These are phyloP conservation scores for Chernovozyma sophiae-reginae DNA, from an alignment of 1,139 yeast species.

Conservation along the genomic window DNA sequence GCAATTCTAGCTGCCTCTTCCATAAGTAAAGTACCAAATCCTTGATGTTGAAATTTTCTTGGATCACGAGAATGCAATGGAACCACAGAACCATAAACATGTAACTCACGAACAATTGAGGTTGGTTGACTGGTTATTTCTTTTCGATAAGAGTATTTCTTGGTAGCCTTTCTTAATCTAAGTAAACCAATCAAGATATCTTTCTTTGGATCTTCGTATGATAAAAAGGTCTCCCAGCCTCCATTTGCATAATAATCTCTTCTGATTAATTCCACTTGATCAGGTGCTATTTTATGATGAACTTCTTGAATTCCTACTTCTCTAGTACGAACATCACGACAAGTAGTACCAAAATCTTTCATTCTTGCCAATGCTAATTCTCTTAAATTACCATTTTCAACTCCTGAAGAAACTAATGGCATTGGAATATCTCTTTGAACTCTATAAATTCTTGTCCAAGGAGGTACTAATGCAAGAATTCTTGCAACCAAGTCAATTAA, in stretches of 20 bases:
- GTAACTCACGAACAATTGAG: slow-evolving; percentile 91
- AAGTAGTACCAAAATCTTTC: slow-evolving; percentile 95
- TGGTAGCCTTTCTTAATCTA: slow-evolving; percentile 83
- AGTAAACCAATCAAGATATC: slow-evolving; percentile 90
- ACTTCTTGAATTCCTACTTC: slow-evolving; percentile 99
- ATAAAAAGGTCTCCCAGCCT: slow-evolving; percentile 97
- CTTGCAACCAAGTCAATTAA: slow-evolving; percentile 92
- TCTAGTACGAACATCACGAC: slow-evolving; percentile 97
- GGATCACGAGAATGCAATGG: slow-evolving; percentile 98
- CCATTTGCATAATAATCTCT: slow-evolving; percentile 97
- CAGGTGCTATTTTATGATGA: slow-evolving; percentile 95
- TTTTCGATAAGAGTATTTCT: slow-evolving; percentile 84
- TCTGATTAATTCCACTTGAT: slow-evolving; percentile 91
- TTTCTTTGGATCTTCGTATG: slow-evolving; percentile 96
- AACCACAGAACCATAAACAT: slow-evolving; percentile 96
- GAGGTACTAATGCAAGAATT: slow-evolving; percentile 93
- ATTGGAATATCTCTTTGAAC: slow-evolving; percentile 99
- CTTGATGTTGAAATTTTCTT: slow-evolving; percentile 97
- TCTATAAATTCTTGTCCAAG: slow-evolving; percentile 98
- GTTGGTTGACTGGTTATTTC: slow-evolving; percentile 84
- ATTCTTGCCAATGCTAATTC: slow-evolving; percentile 94
- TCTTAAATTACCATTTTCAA: slow-evolving; percentile 93
- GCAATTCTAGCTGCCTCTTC: slow-evolving; percentile 98
- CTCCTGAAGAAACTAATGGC: slow-evolving; percentile 98
- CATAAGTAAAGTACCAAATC: slow-evolving; percentile 95